phyloP scores from a whole-genome alignment of 2,329 filamentous ascomycete species.

The Penicillium sp. region DNA sequence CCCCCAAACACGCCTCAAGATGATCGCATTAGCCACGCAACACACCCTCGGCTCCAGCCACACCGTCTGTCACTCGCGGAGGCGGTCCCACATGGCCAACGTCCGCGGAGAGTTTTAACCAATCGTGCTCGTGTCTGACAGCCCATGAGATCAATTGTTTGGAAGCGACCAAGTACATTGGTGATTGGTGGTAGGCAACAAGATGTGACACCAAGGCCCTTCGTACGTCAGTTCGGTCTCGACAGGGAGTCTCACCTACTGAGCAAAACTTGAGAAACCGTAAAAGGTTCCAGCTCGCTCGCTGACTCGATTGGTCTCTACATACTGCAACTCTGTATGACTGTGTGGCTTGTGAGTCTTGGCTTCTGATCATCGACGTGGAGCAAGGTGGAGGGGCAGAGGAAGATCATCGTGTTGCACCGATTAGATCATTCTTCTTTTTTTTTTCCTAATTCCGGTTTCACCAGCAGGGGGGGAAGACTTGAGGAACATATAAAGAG shows the following conservation, averaged over 20 bases:
- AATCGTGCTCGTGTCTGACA: background rate
- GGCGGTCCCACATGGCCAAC: background rate
- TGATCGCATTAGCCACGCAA: conserved; percentile 1
- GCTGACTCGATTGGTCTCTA: background rate
- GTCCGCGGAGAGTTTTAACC: conserved; percentile 4
- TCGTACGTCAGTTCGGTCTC: conserved; percentile 14
- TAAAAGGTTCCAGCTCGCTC: background rate
- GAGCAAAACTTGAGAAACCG: too few species aligned
- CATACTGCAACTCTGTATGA: conserved; percentile 4
- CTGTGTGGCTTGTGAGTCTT: conserved; percentile 8
- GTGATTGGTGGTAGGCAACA: too few species aligned
- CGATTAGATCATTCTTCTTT: conserved; percentile 14
- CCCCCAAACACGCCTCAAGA: background rate
- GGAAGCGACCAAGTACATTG: too few species aligned
- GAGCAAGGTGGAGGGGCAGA: background rate
- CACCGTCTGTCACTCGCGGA: background rate
- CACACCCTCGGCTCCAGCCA: conserved; percentile 1
- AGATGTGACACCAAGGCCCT: background rate
- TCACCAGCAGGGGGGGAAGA: background rate
- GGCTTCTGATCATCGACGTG: conserved; percentile 2
- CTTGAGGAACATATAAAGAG: too few species aligned
- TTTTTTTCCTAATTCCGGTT: background rate
- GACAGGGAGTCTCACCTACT: background rate
- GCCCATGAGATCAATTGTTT: conserved; percentile 5
- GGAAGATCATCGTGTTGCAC: too few species aligned